Base-by-base conservation (phyloP, 345 rosid species). In the Bretschneidera sinensis region DNA sequence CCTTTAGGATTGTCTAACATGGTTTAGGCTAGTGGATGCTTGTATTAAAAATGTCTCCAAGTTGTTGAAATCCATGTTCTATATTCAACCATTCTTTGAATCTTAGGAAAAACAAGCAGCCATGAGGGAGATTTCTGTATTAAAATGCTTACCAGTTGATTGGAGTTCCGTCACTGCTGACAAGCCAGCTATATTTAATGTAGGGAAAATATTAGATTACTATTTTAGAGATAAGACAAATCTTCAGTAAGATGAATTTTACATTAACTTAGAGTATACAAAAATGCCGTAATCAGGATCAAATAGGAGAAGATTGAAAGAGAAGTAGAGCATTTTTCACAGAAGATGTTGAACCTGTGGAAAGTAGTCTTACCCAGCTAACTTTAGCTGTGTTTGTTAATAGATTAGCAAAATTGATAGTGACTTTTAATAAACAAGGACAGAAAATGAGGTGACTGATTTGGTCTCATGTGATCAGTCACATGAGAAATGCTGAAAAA, bases 391-490 rank as follows among this genome's bases (percentile, higher is more conserved):
- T 31, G 35, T 31, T n/a, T n/a, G n/a, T n/a, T 39, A 39, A 11
- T 1, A 39, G 9, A 39, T 4, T 5, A 4, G 10, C 45, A 39
- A 11, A 39, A 39, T 39, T 39, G 10, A 39, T 39, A 39, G 45
- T 39, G 15, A n/a, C n/a, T 7, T 39, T 39, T 49, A 34, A 43
- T 53, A 56, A 22, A 18, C 52, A 49, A 50, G 60, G 50, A 54
- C 55, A 60, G 55, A 53, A 17, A 48, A n/a, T 52, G 31, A 54
- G 23, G 66, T 31, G 21, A 6, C 16, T 20, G 55, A 31, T 60
- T 68, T 61, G 39, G 49, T 60, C 51, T 68, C 57, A 61, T 68
- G 66, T 68, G 72, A 61, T 48, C 6, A 34, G 61, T 68, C 66
- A 68, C 72, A 55, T 61, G 62, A 68, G 51, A 61, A 61, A 55